Evolutionary conservation across 179 eudicot species (phyloP), one percentile per base, ranked within the genome.

Genomic region (Camellia oleifera): DNA sequence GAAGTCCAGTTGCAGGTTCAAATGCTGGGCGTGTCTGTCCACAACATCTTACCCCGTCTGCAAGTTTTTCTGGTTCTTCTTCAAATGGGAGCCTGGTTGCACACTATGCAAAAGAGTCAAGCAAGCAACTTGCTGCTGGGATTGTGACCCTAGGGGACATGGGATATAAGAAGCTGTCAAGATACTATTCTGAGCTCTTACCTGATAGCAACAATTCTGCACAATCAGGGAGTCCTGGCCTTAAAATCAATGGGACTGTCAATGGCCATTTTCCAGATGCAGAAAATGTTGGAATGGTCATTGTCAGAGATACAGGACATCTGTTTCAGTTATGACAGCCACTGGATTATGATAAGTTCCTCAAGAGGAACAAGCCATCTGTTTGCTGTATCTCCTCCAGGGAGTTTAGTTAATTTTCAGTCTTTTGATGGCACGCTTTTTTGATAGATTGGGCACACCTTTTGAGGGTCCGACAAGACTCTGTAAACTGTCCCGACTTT

Each of bases 281-380:
- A 48, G 92, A 91, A 54, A 83, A 86, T 83, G 88, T 89, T 77
- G 98, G 97, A 84, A 92, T 93, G 98, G 98, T 94, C 23, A 20
- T 20, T 20, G 23, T 20, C 23, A 20, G 23, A 20, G 23, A 81
- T 95, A 78, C 98, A 92, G 80, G 99, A 94, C 79, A 92, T 94
- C 78, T 85, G 94, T 85, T 95, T 95, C 84, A 92, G 98, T 77
- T 83, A 83, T 56, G 94, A 95, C 78, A 95, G 99, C 87, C 88
- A 80, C 50, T 93, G 99, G 98, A 84, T 95, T 81, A 87, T 90
- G 90, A 85, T 95, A 81, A 94, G 95, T 83, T 88, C 99, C 46
- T 94, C 98, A 9, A 91, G 91, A 82, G 99, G 99, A 69, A 95
- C 99, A 52, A 87, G 85, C 79, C 99, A 95, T 87, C 85, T 95